Base-by-base conservation (phyloP, 176 grass and related monocot genomes). In the Typha latifolia region DNA sequence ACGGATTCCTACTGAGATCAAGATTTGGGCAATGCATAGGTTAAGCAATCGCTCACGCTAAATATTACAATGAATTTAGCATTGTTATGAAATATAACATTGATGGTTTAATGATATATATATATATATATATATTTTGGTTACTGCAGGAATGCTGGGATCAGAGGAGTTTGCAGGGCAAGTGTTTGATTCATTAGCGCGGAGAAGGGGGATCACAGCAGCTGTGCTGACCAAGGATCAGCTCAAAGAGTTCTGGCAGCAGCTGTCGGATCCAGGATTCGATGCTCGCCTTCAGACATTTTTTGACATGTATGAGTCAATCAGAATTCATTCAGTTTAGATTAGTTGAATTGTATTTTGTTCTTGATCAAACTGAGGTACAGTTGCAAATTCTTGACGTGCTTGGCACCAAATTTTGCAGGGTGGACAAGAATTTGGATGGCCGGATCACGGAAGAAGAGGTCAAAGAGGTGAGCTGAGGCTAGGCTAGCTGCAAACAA, bases 361-460 rank as follows among this genome's bases (percentile, higher is more conserved):
- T 53, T 4, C 2, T 4, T 14, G 16, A 4, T 4, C 51, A 5
- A 53, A 53, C 13, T 53, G 14, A 14, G 0, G 16, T n/a, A n/a
- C 12, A 14, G n/a, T 15, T 53, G 16, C 16, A 37, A 37, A 37
- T 6, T 6, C 5, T 37, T 37, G 7, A 37, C 34, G 34, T 37
- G 34, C 5, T 37, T 37, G 34, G 34, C 34, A 37, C 7, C 34
- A 37, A 43, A 63, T 78, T 22, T 49, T 85, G 27, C 82, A 97
- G 93, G 93, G 93, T 97, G 21, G 93, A 97, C 73, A 97, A 97
- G 78, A 89, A 97, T 11, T 88, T 80, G 12, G 88, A 97, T 37
- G 93, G 93, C 3, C 76, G 74, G 32, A 97, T 97, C 72, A 92
- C 94, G 12, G 81, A 78, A 51, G 94, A 85, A 77, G 94, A 97